Conservation (phyloP, 345 rosid species). For the Eucalyptus fibrosa region DNA sequence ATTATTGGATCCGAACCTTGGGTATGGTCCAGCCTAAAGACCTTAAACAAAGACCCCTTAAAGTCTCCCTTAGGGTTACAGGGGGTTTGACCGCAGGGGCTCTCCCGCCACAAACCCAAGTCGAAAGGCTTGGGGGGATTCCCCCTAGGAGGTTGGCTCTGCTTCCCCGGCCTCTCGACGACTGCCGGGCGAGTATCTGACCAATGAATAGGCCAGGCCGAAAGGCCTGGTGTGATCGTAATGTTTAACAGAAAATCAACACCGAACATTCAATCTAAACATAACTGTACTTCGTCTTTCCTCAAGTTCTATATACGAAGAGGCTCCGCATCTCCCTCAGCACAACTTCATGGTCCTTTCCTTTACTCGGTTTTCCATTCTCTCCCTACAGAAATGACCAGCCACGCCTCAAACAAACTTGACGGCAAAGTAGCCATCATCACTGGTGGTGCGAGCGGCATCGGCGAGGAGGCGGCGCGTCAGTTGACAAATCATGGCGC, state of each 20-base stretch:
- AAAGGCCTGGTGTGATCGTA: too few relatives aligned
- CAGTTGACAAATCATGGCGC: background rate
- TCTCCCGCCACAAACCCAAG: too few relatives aligned
- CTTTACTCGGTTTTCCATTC: background rate
- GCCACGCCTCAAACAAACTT: background rate
- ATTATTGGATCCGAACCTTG: too few relatives aligned
- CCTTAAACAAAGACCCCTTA: too few relatives aligned
- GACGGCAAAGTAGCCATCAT: conserved; percentile 6
- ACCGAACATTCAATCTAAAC: background rate
- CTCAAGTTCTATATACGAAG: background rate
- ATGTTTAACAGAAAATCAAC: background rate
- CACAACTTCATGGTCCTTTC: background rate
- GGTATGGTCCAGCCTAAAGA: too few relatives aligned
- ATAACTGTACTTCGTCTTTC: background rate
- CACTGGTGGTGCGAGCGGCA: conserved; percentile 5
- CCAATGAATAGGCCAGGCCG: too few relatives aligned
- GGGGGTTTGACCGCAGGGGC: too few relatives aligned
- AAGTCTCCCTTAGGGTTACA: too few relatives aligned
- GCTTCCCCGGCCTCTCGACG: too few relatives aligned
- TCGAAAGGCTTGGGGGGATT: too few relatives aligned
- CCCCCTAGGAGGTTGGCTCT: too few relatives aligned
- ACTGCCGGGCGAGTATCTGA: too few relatives aligned
- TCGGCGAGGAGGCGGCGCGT: background rate
- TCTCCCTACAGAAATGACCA: background rate
- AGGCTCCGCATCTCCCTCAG: background rate